Evolutionary conservation across 805 yeast species (phyloP), one percentile per base, ranked within the genome.

Genomic region (Myxozyma geophila): DNA sequence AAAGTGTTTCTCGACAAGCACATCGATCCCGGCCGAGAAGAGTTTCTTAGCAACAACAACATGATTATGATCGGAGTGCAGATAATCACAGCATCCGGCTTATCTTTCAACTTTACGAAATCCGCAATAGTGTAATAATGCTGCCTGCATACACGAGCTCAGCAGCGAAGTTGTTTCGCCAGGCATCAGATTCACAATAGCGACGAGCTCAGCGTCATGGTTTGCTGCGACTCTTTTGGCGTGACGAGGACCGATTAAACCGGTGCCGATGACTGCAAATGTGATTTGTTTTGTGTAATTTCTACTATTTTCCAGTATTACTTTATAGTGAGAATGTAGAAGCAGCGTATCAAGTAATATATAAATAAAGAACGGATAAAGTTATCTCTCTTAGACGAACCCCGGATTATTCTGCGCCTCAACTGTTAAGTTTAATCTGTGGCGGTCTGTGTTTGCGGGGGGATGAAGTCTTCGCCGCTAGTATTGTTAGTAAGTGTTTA

Each of bases 241-340:
- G 37, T 48, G 52, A 28, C 52, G 52, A 15, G 52, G 52, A 9
- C 52, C 52, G 52, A 48, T 48, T 15, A 48, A 36, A 13, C 52
- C 52, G 36, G 35, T 4, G 36, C 52, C 52, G 15, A 48, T 23
- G 15, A 48, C 36, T 15, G 52, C 52, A 7, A 39, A 39, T 7
- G 13, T 39, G 37, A 48, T 28, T 28, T 48, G 49, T 28, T 28
- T 28, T 28, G 2, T 5, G 28, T 28, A 2, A 28, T 28, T 28
- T 28, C 5, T 5, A 28, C 28, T n/a, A n/a, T n/a, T n/a, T n/a
- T n/a, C n/a, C n/a, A n/a, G n/a, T n/a, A n/a, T n/a, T n/a, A n/a
- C n/a, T n/a, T n/a, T n/a, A n/a, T n/a, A n/a, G n/a, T n/a, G n/a
- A n/a, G n/a, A n/a, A n/a, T n/a, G n/a, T n/a, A n/a, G n/a, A n/a